phyloP scores from a whole-genome alignment of 495 filamentous ascomycete genomes.

The Penicillium robsamsonii region DNA sequence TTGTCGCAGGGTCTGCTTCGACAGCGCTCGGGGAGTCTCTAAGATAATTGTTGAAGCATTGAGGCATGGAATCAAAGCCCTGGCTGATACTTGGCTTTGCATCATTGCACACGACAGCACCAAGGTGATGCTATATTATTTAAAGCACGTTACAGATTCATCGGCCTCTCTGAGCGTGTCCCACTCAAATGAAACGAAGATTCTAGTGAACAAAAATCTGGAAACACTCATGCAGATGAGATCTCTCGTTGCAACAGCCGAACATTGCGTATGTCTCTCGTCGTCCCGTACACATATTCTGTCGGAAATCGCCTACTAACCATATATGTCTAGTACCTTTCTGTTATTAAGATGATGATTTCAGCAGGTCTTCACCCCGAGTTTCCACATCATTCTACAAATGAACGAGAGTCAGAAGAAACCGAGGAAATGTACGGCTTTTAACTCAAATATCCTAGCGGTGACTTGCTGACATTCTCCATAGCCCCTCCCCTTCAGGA shows the following conservation, averaged over 20 bases:
- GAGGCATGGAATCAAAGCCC: conserved; percentile 16
- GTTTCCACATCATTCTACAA: not conserved
- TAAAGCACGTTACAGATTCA: conserved; percentile 5
- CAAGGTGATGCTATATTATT: conserved; percentile 20
- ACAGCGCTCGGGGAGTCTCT: conserved; percentile 15
- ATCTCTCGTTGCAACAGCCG: conserved; percentile 21
- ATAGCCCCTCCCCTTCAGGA: conserved; percentile 3
- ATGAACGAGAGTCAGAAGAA: not conserved
- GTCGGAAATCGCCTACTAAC: not conserved
- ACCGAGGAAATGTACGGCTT: conserved; percentile 10
- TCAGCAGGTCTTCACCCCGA: conserved; percentile 16
- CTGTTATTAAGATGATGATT: conserved; percentile 21
- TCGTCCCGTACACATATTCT: not conserved
- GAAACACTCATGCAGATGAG: conserved; percentile 22
- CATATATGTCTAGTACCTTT: conserved; percentile 13
- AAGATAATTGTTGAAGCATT: conserved; percentile 15
- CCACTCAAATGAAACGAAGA: conserved; percentile 9
- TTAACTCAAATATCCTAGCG: not conserved
- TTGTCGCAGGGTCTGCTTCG: conserved; percentile 16
- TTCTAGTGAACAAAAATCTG: conserved; percentile 17
- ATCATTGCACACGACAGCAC: conserved; percentile 22
- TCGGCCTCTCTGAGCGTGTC: not conserved
- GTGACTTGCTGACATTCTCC: not conserved
- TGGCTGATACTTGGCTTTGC: conserved; percentile 23
- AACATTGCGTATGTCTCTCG: conserved; percentile 18